These are phyloP conservation scores for Podosphaera xanthii DNA, from an alignment of 2,329 filamentous ascomycete species.

Conservation along the genomic window DNA sequence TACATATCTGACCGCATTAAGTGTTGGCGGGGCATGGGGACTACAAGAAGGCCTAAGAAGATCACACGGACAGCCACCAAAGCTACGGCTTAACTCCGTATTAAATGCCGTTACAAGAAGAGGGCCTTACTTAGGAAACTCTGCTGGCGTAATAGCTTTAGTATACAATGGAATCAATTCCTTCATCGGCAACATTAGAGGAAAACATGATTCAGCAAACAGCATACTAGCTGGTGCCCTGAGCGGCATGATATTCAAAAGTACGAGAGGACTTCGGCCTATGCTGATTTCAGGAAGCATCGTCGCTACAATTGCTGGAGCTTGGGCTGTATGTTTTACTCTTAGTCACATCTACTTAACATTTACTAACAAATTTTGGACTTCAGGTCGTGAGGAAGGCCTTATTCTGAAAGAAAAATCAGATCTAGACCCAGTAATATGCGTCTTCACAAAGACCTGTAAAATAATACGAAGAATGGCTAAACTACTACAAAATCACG, in stretches of 20 bases:
- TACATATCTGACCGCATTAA: conserved; percentile 74
- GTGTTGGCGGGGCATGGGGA: conserved; percentile 77
- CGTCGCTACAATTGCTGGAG: conserved; percentile 63
- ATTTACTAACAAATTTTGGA: conserved; percentile 6
- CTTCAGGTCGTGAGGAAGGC: conserved; percentile 26
- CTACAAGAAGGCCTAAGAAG: conserved; percentile 70
- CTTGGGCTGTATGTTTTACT: conserved; percentile 58
- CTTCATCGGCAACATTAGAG: conserved; percentile 52
- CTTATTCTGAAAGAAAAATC: conserved; percentile 18
- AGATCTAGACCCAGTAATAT: too few relatives aligned
- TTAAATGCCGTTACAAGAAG: conserved; percentile 84
- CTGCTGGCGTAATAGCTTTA: conserved; percentile 84
- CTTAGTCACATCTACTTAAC: background rate
- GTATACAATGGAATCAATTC: conserved; percentile 90
- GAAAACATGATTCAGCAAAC: conserved; percentile 78
- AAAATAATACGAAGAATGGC: too few relatives aligned
- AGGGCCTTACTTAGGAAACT: conserved; percentile 90
- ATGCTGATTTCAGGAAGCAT: conserved; percentile 91
- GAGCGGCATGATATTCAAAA: conserved; percentile 91
- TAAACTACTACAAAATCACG: too few relatives aligned
- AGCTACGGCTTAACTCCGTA: conserved; percentile 79
- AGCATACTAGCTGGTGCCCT: conserved; percentile 65
- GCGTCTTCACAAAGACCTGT: too few relatives aligned
- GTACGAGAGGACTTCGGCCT: conserved; percentile 66
- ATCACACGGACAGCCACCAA: conserved; percentile 56